Evolutionary conservation across 768 basidiomycete genomes (phyloP), one percentile per base, ranked within the genome.

Genomic region (Panaeolus cyanescens): DNA sequence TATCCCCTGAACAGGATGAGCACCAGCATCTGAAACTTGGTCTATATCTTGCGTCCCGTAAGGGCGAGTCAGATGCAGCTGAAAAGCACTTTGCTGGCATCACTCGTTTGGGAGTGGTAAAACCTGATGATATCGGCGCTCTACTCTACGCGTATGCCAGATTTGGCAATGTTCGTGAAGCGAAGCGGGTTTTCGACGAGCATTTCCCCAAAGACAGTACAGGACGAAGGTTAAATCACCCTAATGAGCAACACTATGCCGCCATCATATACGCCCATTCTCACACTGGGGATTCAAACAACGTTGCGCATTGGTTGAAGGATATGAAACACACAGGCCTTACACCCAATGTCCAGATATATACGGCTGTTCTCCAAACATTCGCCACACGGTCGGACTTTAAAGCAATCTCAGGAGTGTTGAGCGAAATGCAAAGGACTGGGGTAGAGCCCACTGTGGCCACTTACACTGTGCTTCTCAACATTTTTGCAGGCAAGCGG

Each of bases 381-480:
- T 85, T 89, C 64, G 82, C 85, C 10, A 70, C 72, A 36, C 77
- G 77, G 12, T 85, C 84, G 15, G 87, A 90, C 61, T 63, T 87
- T n/a, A 73, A 79, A 12, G 74, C 82, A 15, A 79, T 89, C 54
- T 71, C 78, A 15, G 64, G 71, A 8, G 70, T 88, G 5, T 75
- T 92, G 60, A 71, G 83, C 33, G 81, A 87, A 70, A 91, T 96
- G 91, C 81, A 82, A 3, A 79, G 81, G 1, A 58, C 87, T 19
- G 58, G 66, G 34, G 86, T 87, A 7, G 80, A 83, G 54, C 68
- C 64, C 5, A 75, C 81, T 36, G 77, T 85, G 9, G 25, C 30
- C 45, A 50, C 45, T 12, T 95, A 91, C 70, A 91, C 89, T 9
- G 82, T 80, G 7, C 75, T 93, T 59, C 82, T 95, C 64, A 74